Evolutionary conservation across 768 basidiomycete species (phyloP).

Genomic region (Cyathus striatus): DNA sequence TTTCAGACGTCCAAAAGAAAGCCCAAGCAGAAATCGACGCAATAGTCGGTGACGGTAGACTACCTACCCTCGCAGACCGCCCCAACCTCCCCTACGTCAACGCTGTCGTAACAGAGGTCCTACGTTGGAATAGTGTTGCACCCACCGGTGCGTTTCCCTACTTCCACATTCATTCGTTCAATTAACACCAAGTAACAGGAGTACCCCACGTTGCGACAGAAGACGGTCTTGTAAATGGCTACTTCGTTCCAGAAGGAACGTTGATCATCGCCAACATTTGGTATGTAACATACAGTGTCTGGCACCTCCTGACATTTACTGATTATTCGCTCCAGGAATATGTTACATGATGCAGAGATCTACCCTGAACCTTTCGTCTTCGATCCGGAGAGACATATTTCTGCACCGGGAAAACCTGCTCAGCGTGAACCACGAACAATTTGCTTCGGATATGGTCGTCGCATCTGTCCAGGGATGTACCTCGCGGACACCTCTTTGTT

Average conservation of each 20-base stretch:
- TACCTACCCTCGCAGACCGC: conserved; percentile 35
- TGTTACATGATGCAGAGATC: conserved; percentile 42
- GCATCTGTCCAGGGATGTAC: conserved; percentile 42
- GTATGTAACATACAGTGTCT: conserved; percentile 16
- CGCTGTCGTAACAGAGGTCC: conserved; percentile 39
- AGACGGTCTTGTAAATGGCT: conserved; percentile 37
- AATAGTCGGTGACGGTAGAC: conserved; percentile 29
- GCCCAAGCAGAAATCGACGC: conserved; percentile 49
- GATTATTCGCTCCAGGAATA: conserved; percentile 31
- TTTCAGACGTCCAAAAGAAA: conserved; percentile 41
- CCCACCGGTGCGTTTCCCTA: conserved; percentile 27
- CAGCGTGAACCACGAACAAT: conserved; percentile 35
- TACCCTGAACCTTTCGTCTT: conserved; percentile 48
- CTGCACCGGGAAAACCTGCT: conserved; percentile 17
- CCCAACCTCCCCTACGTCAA: conserved; percentile 43
- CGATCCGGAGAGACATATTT: conserved; percentile 40
- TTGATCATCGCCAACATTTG: conserved; percentile 44
- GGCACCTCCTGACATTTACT: not conserved
- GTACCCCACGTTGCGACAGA: conserved; percentile 41
- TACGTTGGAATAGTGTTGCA: conserved; percentile 44
- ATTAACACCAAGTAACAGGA: conserved; percentile 15
- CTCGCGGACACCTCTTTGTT: conserved; percentile 49
- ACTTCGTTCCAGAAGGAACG: conserved; percentile 44
- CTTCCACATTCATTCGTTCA: not conserved
- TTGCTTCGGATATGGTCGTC: conserved; percentile 46